Evolutionary conservation across 345 rosid species (phyloP).

Genomic region (Eucalyptus lansdowneana): DNA sequence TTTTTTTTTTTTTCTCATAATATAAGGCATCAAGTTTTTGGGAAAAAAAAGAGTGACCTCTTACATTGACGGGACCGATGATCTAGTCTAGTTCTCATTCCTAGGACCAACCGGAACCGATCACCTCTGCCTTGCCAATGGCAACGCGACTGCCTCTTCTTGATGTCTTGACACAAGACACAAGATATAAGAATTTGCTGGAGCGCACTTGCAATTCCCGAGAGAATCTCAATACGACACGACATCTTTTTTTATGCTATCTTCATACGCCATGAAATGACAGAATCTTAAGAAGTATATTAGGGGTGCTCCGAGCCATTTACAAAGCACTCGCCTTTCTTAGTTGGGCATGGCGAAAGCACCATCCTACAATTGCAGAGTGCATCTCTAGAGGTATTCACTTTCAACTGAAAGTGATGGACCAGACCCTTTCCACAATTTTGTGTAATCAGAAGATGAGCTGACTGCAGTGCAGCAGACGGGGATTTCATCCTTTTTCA

Average conservation of each 20-base stretch:
- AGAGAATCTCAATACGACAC: not conserved
- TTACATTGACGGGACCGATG: fast-evolving
- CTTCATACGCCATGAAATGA: not conserved
- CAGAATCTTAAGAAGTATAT: not conserved
- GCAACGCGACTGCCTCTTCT: fast-evolving
- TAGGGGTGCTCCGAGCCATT: not conserved
- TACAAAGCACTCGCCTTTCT: not conserved
- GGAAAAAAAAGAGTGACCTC: fast-evolving
- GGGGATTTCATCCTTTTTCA: not conserved
- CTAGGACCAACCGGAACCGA: fast-evolving
- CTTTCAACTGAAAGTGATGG: not conserved
- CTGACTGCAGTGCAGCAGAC: not conserved
- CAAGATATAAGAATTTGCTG: not conserved
- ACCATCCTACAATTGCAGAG: not conserved
- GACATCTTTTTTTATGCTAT: not conserved
- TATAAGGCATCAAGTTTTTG: no score
- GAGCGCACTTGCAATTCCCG: not conserved
- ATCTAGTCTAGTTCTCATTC: fast-evolving
- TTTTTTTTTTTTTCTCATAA: fast-evolving
- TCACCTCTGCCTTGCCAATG: fast-evolving
- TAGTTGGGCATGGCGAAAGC: not conserved
- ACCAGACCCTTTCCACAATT: not conserved
- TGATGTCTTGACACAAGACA: not conserved
- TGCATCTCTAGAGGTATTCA: not conserved
- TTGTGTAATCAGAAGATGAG: not conserved